Evolutionary conservation across 768 basidiomycete genomes (phyloP), one percentile per base, ranked within the genome.

Genomic region (Russula earlei): DNA sequence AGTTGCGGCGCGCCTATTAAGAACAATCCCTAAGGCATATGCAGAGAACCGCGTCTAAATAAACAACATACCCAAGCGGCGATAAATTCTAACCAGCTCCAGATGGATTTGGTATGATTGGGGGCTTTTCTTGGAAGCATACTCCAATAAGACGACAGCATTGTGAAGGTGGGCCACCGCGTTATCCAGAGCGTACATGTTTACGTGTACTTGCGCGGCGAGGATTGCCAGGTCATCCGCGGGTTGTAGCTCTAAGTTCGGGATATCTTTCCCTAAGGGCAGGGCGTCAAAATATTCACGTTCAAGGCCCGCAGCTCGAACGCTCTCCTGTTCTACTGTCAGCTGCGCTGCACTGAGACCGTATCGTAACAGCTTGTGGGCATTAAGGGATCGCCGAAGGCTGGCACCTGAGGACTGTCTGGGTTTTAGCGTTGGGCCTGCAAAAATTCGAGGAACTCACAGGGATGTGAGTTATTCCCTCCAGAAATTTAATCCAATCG

Each of bases 171-270:
- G 73, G 25, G 70, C 69, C 45, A 82, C 75, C 52, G 84, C 78
- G 17, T 67, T 72, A 56, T 77, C 72, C 45, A 82, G 66, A 38
- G 68, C 73, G 84, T 86, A 90, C 20, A 81, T 67, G 65, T 72
- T 80, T 43, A 91, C 76, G 51, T 82, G 75, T 2, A 78, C 77
- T 63, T 85, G 85, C 2, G 77, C 84, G 6, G 86, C 82, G 20
- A 96, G 72, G 25, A 94, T 74, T 24, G 77, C 83, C 31, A 95
- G 77, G 64, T 94, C 93, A 63, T 96, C 93, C 1, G 82, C 87
- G 17, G 85, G 88, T 65, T 95, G 93, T 24, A 93, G 74, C 63
- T 95, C 93, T 0, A 89, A 87, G 4, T 74, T 66, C 8, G 84
- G 80, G 19, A 94, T 74, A 49, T 77, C 72, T 40, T 72, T 70